Evolutionary conservation across 2,329 filamentous ascomycete species (phyloP).

Genomic region (Diplodia scrobiculata): DNA sequence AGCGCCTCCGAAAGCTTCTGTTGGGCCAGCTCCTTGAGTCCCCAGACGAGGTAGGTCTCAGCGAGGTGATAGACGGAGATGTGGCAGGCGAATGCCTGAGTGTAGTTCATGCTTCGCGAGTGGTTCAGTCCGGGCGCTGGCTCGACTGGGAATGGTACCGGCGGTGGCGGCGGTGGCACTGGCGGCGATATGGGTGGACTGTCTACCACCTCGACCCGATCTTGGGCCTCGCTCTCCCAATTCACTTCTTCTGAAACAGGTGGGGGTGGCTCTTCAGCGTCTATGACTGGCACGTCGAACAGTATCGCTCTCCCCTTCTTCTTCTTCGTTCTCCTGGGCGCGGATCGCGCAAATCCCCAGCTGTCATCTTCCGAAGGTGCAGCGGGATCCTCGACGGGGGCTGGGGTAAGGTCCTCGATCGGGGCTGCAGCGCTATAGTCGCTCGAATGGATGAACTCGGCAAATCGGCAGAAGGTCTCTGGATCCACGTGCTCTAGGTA

Average conservation of each 20-base stretch:
- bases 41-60: neutral
- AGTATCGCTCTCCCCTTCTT: neutral
- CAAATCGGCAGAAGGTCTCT: neutral
- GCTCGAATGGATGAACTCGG: slow-evolving; percentile 2
- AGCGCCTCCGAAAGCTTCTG: neutral
- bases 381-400: too few relatives aligned
- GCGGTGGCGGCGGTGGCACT: too few relatives aligned
- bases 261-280: too few relatives aligned
- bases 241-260: too few relatives aligned
- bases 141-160: neutral
- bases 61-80: neutral
- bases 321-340: neutral
- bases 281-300: too few relatives aligned
- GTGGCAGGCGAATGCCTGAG: neutral
- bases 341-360: too few relatives aligned
- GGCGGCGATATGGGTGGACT: neutral
- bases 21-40: neutral
- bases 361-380: neutral
- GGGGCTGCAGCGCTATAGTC: slow-evolving; percentile 5
- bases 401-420: too few relatives aligned
- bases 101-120: neutral
- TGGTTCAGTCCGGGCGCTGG: neutral
- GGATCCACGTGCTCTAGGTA: slow-evolving; percentile 3
- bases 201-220: too few relatives aligned
- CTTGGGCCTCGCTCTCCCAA: too few relatives aligned